Conservation (phyloP, 2,329 filamentous ascomycete genomes). For the Fusarium mangiferae region DNA sequence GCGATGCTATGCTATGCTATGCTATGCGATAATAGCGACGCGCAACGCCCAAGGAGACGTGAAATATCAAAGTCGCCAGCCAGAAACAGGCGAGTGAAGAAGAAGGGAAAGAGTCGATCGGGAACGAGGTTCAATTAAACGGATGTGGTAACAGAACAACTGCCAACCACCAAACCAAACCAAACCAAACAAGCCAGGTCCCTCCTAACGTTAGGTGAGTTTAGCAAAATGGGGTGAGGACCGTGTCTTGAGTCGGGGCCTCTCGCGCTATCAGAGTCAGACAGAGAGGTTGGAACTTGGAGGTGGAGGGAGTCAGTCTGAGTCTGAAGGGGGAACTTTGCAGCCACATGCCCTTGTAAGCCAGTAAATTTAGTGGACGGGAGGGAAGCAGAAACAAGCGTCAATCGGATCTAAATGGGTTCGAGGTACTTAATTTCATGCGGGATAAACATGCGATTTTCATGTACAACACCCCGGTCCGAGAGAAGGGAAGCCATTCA, state of each 20-base stretch:
- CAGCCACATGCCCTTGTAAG: constrained; percentile 7
- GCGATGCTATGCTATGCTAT: neutral
- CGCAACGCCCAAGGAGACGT: constrained; percentile 19
- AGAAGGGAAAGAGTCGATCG: constrained; percentile 5
- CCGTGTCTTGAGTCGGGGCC: constrained; percentile 42
- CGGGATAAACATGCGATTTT: constrained; percentile 10
- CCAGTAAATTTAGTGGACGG: constrained; percentile 17
- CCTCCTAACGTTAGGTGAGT: neutral
- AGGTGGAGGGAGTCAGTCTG: constrained; percentile 1
- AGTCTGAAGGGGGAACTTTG: constrained; percentile 13
- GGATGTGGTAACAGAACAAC: constrained; percentile 1
- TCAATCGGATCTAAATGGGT: neutral
- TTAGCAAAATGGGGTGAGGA: constrained; percentile 37
- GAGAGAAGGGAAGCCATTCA: constrained; percentile 19
- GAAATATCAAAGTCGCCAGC: constrained; percentile 23
- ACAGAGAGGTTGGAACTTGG: constrained; percentile 2
- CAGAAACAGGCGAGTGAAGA: constrained; percentile 34
- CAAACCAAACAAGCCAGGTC: constrained; percentile 11
- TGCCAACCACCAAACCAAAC: neutral
- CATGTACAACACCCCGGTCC: constrained; percentile 21
- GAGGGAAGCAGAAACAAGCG: constrained; percentile 30
- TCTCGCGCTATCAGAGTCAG: constrained; percentile 32
- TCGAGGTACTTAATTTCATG: constrained; percentile 21
- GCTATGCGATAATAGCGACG: constrained; percentile 16
- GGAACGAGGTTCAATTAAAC: constrained; percentile 33